Evolutionary conservation across 305 asterid species (phyloP), one percentile per base, ranked within the genome.

Genomic region (Solanum hybrid): DNA sequence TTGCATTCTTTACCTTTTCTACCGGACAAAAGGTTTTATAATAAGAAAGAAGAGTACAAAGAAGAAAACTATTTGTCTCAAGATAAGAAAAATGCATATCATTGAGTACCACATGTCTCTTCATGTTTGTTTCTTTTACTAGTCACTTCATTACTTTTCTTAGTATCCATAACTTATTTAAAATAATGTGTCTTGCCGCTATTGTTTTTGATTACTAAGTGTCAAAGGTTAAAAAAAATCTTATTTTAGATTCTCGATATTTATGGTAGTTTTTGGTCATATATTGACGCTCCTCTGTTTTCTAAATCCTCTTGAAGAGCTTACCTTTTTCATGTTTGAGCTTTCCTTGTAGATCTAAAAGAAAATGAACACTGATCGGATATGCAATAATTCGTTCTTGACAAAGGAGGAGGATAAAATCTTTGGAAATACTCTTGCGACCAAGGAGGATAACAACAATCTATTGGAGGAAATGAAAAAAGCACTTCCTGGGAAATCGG

Each of bases 361-460:
- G 60, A 85, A 89, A 89, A 89, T 89, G 89, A 71, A 78, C 45
- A 75, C 75, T 3, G 35, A 88, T 26, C 15, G 11, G 77, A 79
- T 78, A 88, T 88, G 89, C 92, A 78, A 22, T 88, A 38, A 51
- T 51, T 76, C 91, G 38, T 51, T 35, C 17, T 92, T 86, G 93
- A 87, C 87, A 1, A 87, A 29, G 72, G 92, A 92, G 88, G 89
- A 90, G 91, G 60, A 92, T 80, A 88, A 88, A 88, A 89, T 92
- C 32, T 91, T 92, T 69, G 91, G 85, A 73, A 88, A 75, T 90
- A 90, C 89, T 17, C 31, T 91, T 22, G 92, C 86, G 24, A 32
- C 81, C 60, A 80, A 90, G 40, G 10, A 17, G 69, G 60, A 42
- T 42, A 42, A 42, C 60, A 42, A 42, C 19, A 42, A 42, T 42